A percentile compares a stretch with the other conserved stretches of the same genome.
Evolutionary conservation across 768 basidiomycete species (phyloP).

Genomic region (Daedaleopsis sinensis): DNA sequence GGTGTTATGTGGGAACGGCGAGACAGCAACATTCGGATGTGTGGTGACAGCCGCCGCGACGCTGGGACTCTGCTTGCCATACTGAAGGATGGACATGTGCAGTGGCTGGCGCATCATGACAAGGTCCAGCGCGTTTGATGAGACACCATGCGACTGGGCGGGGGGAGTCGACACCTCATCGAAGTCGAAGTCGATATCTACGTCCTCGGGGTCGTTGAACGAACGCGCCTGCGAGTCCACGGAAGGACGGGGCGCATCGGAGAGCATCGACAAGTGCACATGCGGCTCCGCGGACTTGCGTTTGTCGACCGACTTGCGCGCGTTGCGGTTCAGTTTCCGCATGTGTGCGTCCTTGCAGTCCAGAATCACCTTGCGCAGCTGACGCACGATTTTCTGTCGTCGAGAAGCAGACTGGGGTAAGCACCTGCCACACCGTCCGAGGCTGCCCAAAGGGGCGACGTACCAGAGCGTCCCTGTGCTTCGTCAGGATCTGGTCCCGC

Average conservation of each 20-base stretch:
- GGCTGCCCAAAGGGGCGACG: slow-evolving; percentile 31
- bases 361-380: slow-evolving; percentile 81
- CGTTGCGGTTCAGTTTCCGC: slow-evolving; percentile 27
- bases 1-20: slow-evolving; percentile 61
- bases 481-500: slow-evolving; percentile 69
- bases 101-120: slow-evolving; percentile 68
- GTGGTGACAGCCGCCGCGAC: slow-evolving; percentile 29
- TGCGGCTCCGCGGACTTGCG: slow-evolving; percentile 26
- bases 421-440: not conserved
- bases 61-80: slow-evolving; percentile 39
- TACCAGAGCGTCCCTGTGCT: slow-evolving; percentile 72
- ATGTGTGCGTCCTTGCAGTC: slow-evolving; percentile 74
- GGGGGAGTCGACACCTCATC: slow-evolving; percentile 27
- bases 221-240: slow-evolving; percentile 21
- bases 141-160: slow-evolving; percentile 16
- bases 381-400: slow-evolving; percentile 73
- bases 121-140: slow-evolving; percentile 52
- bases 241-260: slow-evolving; percentile 13
- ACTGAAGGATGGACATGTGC: slow-evolving; percentile 52
- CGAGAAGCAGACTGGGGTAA: slow-evolving; percentile 3
- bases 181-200: slow-evolving; percentile 81
- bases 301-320: slow-evolving; percentile 32
- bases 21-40: slow-evolving; percentile 44
- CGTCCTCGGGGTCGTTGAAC: slow-evolving; percentile 54
- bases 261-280: slow-evolving; percentile 10